These are phyloP conservation scores for Pleurostoma richardsiae DNA, from an alignment of 2,329 filamentous ascomycete genomes.

Conservation along the genomic window DNA sequence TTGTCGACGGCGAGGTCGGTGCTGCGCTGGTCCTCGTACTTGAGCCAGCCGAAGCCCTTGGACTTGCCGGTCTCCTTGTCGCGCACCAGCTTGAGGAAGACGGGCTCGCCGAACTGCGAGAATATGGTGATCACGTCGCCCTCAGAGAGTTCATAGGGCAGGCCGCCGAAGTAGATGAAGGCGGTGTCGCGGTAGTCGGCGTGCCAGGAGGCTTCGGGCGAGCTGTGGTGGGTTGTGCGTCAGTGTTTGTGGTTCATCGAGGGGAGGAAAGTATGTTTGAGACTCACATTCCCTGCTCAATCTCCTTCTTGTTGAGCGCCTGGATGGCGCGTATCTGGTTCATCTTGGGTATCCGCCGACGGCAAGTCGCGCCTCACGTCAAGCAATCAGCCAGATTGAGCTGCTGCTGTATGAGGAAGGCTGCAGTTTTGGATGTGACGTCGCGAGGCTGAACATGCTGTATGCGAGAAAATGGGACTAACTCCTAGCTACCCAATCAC, in stretches of 20 bases:
- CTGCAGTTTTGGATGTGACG: too few species aligned
- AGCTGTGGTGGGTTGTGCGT: constrained; percentile 36
- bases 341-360: constrained; percentile 48
- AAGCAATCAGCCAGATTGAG: too few species aligned
- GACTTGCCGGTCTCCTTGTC: constrained; percentile 97
- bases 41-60: constrained; percentile 90
- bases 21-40: constrained; percentile 96
- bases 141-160: constrained; percentile 89
- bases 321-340: constrained; percentile 92
- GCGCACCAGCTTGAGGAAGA: constrained; percentile 84
- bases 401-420: too few species aligned
- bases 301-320: constrained; percentile 88
- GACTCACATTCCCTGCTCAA: constrained; percentile 79
- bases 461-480: too few species aligned
- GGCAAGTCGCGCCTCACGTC: too few species aligned
- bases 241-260: background rate
- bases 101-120: constrained; percentile 93
- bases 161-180: constrained; percentile 91
- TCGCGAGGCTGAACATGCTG: too few species aligned
- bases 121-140: constrained; percentile 96
- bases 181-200: constrained; percentile 94
- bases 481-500: too few species aligned
- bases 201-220: constrained; percentile 89
- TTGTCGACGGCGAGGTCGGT: constrained; percentile 97
- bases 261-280: background rate